Evolutionary conservation across 202 grass and related monocot genomes (phyloP), one percentile per base, ranked within the genome.

Genomic region (Cymbopogon flexuosus): DNA sequence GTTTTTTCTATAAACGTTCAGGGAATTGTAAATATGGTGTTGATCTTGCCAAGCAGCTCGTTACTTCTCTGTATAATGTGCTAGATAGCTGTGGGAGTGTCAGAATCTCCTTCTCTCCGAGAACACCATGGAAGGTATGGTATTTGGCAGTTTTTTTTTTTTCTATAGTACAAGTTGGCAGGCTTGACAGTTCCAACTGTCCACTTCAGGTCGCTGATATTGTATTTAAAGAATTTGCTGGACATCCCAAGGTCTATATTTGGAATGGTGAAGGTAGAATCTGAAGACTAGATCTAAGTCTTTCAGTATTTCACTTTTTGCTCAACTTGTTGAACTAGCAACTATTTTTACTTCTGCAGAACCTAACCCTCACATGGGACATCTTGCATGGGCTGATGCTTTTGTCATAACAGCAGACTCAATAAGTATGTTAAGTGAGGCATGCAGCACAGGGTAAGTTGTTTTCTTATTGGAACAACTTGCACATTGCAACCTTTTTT

Each of bases 381-480:
- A 97, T 89, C 86, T 97, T 58, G 95, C 95, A 35, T 97, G 95
- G 95, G 95, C 86, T 68, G 90, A 97, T 93, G 92, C 95, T 79
- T 97, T 97, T 75, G 65, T 97, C 13, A 62, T 97, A 24, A 94
- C 95, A 70, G 90, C 95, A 40, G 92, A 91, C 66, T 97, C 92
- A 0, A 56, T 97, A 63, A 97, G 95, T 86, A 93, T 97, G 92
- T 73, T 97, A 86, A 97, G 95, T 51, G 95, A 97, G 82, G 90
- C 91, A 19, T 94, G 95, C 84, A 91, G 89, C 70, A 97, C 92
- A 46, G 92, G 92, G 94, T 97, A 85, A 87, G 49, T 5, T 36
- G 24, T 10, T 54, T 40, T 70, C 65, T 31, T 58, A 63, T 85
- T 35, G 66, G 31, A 2, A 49, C 16, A 7, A 56, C 13, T 60